Percentiles rank a stretch among this genome's conserved stretches.
These are phyloP conservation scores for Plenodomus tracheiphilus DNA, from an alignment of 2,329 filamentous ascomycete genomes.

Conservation along the genomic window DNA sequence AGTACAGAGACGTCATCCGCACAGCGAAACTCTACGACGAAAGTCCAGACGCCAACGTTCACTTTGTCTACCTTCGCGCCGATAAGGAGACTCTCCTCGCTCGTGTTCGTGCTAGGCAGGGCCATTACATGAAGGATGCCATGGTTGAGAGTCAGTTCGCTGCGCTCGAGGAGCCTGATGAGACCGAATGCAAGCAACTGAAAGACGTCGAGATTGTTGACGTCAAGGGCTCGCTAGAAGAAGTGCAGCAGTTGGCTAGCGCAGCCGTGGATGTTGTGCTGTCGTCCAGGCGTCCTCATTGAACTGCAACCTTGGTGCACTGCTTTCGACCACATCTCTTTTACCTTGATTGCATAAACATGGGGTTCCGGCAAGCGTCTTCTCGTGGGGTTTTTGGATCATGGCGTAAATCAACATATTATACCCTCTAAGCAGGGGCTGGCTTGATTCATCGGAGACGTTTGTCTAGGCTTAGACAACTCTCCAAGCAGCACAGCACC, in stretches of 20 bases:
- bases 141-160: constrained; percentile 95
- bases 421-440: not conserved
- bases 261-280: constrained; percentile 44
- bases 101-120: constrained; percentile 73
- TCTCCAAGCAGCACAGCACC: no score
- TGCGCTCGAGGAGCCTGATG: constrained; percentile 78
- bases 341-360: not conserved
- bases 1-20: constrained; percentile 78
- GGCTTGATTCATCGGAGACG: not conserved
- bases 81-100: constrained; percentile 73
- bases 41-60: constrained; percentile 58
- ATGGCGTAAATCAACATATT: not conserved
- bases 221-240: constrained; percentile 46
- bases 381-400: not conserved
- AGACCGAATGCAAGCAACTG: constrained; percentile 60
- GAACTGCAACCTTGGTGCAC: not conserved
- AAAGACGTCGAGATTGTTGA: constrained; percentile 53
- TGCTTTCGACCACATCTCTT: not conserved
- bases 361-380: not conserved
- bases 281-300: not conserved
- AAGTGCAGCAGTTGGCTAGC: constrained; percentile 47
- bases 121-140: constrained; percentile 92
- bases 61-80: constrained; percentile 90
- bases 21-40: constrained; percentile 54
- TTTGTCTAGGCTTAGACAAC: no score